These are phyloP conservation scores for Fagus sylvatica DNA, from an alignment of 306 rosid species.

Conservation along the genomic window DNA sequence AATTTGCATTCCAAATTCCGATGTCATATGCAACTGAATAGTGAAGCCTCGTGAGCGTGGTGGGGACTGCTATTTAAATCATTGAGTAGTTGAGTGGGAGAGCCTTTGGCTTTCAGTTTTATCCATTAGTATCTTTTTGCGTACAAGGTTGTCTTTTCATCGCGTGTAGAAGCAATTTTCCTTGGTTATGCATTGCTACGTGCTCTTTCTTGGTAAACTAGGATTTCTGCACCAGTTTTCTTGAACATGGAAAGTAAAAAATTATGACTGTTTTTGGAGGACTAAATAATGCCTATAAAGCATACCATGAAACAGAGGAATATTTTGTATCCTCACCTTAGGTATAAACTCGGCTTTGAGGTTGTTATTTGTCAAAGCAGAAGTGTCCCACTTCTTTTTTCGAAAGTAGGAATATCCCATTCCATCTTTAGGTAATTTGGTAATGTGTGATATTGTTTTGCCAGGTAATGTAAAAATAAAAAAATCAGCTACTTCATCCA, in stretches of 20 bases:
- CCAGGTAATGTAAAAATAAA: too few species aligned
- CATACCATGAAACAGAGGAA: neutral
- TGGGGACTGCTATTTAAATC: constrained; percentile 25
- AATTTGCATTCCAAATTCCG: neutral
- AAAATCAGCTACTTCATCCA: too few species aligned
- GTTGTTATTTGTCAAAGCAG: too few species aligned
- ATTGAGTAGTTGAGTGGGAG: neutral
- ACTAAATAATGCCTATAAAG: neutral
- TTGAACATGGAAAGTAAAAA: neutral
- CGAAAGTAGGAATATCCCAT: too few species aligned
- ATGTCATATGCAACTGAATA: neutral
- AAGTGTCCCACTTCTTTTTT: too few species aligned
- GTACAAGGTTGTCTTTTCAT: neutral
- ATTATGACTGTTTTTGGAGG: neutral
- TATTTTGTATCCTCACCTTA: neutral
- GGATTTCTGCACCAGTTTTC: neutral
- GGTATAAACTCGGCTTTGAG: too few species aligned
- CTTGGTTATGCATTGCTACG: neutral
- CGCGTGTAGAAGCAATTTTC: neutral
- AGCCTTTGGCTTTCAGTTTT: neutral
- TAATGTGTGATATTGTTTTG: too few species aligned
- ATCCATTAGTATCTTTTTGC: neutral
- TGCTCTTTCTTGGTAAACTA: neutral
- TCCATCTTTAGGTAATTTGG: too few species aligned
- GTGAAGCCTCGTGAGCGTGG: constrained; percentile 33